Evolutionary conservation across 2,329 filamentous ascomycete species (phyloP).

Genomic region (Pezicula neosporulosa): DNA sequence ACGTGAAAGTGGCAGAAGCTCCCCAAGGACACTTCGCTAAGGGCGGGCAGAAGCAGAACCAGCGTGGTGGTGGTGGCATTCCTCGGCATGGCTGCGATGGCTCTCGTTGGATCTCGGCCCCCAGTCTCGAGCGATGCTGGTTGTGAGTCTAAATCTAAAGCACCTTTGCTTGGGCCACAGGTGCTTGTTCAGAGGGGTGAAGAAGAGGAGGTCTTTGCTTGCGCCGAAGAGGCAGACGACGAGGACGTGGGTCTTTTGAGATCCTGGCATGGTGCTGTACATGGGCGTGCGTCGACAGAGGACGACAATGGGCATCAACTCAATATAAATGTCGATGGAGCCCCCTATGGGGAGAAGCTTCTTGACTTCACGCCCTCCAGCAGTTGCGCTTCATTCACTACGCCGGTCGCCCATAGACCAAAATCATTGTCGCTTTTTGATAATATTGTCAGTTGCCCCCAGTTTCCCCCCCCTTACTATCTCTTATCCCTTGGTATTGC

Average conservation of each 20-base stretch:
- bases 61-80: conserved; percentile 6
- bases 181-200: conserved; percentile 2
- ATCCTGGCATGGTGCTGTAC: not conserved
- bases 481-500: too few species aligned
- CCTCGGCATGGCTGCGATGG: conserved; percentile 11
- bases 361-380: not conserved
- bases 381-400: not conserved
- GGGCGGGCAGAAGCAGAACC: not conserved
- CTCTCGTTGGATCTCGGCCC: conserved; percentile 8
- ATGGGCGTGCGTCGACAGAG: not conserved
- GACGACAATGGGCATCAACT: not conserved
- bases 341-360: not conserved
- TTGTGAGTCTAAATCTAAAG: conserved; percentile 16
- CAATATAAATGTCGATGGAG: conserved; percentile 13
- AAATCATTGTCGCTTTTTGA: not conserved
- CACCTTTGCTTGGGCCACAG: conserved; percentile 16
- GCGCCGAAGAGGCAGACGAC: conserved; percentile 7
- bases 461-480: not conserved
- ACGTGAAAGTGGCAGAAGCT: not conserved
- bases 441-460: not conserved
- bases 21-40: not conserved
- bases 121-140: conserved; percentile 9
- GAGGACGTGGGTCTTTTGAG: conserved; percentile 1
- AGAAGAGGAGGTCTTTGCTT: conserved; percentile 12
- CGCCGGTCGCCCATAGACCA: not conserved